Conservation (phyloP, 345 rosid species). For the Linum trigynum region DNA sequence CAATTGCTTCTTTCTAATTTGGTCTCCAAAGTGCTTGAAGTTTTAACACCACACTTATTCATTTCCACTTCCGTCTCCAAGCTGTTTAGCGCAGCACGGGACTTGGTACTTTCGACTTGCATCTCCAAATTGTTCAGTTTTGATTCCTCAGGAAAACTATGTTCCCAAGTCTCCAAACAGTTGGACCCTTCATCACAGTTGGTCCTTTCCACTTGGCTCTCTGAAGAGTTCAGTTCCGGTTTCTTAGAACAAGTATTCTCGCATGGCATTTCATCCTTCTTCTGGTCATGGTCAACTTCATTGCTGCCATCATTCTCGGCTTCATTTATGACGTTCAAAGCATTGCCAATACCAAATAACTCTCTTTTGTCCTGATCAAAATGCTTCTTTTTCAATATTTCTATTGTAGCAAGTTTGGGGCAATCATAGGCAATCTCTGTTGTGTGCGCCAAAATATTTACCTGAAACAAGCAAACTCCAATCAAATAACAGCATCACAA, state of each 20-base stretch:
- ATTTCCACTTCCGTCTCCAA: not conserved
- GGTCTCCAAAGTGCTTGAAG: not conserved
- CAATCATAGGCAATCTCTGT: constrained; percentile 27
- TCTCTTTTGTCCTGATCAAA: constrained; percentile 33
- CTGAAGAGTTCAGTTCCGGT: too few species aligned
- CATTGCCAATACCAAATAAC: not conserved
- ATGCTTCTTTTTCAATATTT: constrained; percentile 35
- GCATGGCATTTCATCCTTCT: too few species aligned
- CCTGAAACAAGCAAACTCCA: constrained; percentile 17
- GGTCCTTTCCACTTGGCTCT: not conserved
- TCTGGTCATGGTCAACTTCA: not conserved
- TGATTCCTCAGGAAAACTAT: not conserved
- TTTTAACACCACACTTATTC: not conserved
- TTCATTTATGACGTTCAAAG: not conserved
- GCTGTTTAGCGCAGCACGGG: not conserved
- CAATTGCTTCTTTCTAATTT: not conserved
- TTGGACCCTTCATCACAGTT: not conserved
- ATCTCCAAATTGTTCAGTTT: not conserved
- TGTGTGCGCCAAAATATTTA: constrained; percentile 55
- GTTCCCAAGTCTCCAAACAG: not conserved
- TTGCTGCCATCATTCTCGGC: not conserved
- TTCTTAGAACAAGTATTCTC: too few species aligned
- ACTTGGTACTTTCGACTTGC: not conserved
- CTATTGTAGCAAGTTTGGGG: constrained; percentile 11
- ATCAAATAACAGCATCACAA: not conserved